phyloP scores from a whole-genome alignment of 1,284 basidiomycete species.

The Pascua guehoae region DNA sequence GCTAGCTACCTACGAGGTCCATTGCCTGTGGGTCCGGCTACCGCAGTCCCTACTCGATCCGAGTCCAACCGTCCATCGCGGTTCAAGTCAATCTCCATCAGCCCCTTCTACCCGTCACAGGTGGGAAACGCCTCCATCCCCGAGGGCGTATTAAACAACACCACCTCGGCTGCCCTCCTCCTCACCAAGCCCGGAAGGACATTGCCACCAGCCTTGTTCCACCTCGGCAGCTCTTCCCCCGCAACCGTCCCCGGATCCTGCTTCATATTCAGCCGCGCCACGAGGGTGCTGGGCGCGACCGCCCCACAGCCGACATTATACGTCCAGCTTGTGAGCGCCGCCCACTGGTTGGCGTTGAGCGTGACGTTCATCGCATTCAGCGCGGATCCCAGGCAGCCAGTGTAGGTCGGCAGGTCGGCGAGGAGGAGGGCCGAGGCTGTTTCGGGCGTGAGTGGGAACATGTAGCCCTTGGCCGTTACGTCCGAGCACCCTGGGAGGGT shows the following conservation, averaged over 20 bases:
- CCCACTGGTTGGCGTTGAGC: conserved; percentile 17
- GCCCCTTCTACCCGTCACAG: not conserved
- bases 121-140: conserved; percentile 3
- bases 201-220: conserved; percentile 4
- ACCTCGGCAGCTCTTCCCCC: conserved; percentile 8
- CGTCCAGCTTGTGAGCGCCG: conserved; percentile 4
- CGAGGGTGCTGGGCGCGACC: not conserved
- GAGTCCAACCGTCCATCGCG: too few relatives aligned
- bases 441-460: conserved; percentile 5
- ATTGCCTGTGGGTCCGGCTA: too few relatives aligned
- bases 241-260: conserved; percentile 6
- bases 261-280: conserved; percentile 7
- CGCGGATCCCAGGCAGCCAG: conserved; percentile 3
- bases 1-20: too few relatives aligned
- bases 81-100: too few relatives aligned
- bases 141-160: conserved; percentile 4
- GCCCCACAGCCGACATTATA: conserved; percentile 12
- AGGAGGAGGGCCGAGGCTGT: conserved; percentile 5
- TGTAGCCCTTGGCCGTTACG: not conserved
- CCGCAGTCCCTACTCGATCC: too few relatives aligned
- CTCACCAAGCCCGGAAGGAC: conserved; percentile 4
- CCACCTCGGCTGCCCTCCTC: conserved; percentile 11
- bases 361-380: not conserved
- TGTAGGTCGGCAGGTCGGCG: conserved; percentile 9
- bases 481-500: not conserved